Evolutionary conservation across 176 grass and related monocot genomes (phyloP).

Genomic region (Canna indica): DNA sequence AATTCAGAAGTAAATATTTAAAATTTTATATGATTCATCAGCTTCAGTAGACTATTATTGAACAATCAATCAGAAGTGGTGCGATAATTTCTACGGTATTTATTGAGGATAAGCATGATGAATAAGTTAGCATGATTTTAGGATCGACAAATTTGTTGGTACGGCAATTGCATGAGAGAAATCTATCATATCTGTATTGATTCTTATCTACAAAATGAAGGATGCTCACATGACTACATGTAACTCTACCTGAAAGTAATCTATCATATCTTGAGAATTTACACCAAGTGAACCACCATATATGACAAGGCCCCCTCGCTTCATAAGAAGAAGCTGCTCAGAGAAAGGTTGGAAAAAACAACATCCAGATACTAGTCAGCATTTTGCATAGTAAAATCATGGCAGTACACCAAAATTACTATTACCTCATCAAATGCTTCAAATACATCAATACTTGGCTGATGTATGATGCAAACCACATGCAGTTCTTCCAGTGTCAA

Average conservation of each 20-base stretch:
- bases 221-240: background rate
- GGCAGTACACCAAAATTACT: background rate
- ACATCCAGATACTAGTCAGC: background rate
- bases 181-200: background rate
- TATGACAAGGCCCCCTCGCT: constrained; percentile 53
- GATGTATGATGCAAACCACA: constrained; percentile 75
- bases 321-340: constrained; percentile 55
- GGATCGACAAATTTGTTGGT: too few relatives aligned
- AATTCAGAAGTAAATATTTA: too few relatives aligned
- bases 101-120: too few relatives aligned
- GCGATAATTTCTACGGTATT: background rate
- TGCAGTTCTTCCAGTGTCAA: constrained; percentile 67
- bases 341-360: background rate
- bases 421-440: constrained; percentile 86
- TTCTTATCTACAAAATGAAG: background rate
- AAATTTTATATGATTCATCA: background rate
- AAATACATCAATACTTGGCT: constrained; percentile 75
- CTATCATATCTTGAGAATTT: constrained; percentile 57
- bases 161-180: too few relatives aligned
- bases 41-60: too few relatives aligned
- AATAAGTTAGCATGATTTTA: background rate
- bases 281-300: constrained; percentile 57
- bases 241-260: constrained; percentile 54
- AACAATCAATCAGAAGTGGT: background rate
- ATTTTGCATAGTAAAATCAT: background rate